Conservation (phyloP, 768 basidiomycete species). For the Tylopilus intermedius region DNA sequence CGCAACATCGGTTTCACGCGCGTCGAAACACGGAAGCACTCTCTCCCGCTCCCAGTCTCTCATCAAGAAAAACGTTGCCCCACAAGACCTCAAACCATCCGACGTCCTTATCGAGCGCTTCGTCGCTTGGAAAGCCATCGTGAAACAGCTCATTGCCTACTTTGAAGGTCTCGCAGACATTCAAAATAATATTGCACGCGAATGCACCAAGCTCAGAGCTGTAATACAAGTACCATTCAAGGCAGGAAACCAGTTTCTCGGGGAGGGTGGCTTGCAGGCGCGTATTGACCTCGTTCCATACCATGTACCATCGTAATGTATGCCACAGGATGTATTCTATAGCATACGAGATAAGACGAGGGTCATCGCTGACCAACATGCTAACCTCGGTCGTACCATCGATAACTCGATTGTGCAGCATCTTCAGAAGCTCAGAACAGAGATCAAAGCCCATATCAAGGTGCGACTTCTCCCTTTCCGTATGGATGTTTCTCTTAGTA, state of each 20-base stretch:
- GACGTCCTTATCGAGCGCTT: constrained; percentile 97
- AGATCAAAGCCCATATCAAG: constrained; percentile 98
- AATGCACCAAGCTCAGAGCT: constrained; percentile 87
- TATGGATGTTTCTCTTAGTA: neutral
- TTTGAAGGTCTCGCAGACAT: constrained; percentile 71
- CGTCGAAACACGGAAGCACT: constrained; percentile 61
- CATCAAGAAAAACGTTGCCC: constrained; percentile 91
- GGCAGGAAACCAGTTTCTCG: constrained; percentile 94
- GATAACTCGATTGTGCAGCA: constrained; percentile 98
- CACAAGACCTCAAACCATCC: constrained; percentile 85
- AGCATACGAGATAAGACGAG: constrained; percentile 90
- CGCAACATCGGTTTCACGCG: constrained; percentile 67
- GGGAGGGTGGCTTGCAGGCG: constrained; percentile 92
- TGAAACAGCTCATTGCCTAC: constrained; percentile 92
- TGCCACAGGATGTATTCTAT: constrained; percentile 80
- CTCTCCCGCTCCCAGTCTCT: constrained; percentile 78
- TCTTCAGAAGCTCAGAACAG: constrained; percentile 86
- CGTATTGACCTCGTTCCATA: constrained; percentile 13
- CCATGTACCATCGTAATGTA: neutral
- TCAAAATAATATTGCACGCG: constrained; percentile 89
- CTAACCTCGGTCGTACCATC: constrained; percentile 92
- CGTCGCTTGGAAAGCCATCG: constrained; percentile 92
- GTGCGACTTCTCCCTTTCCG: constrained; percentile 31
- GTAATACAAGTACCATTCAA: constrained; percentile 97
- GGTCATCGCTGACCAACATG: constrained; percentile 90